Conservation (phyloP, 2,329 filamentous ascomycete species). For the Botrytis paeoniae region DNA sequence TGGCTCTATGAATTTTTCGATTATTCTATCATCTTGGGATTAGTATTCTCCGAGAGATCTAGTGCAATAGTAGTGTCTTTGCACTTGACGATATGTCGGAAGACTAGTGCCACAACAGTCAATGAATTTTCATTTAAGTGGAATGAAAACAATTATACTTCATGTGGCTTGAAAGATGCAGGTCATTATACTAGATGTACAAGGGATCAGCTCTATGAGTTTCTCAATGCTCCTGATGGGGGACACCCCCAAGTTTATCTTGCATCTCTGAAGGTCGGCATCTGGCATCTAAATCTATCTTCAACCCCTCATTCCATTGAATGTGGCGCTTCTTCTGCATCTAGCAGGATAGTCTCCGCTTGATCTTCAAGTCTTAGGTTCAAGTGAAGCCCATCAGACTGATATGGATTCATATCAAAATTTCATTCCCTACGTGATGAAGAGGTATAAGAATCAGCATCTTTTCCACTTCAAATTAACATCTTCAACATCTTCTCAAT, state of each 20-base stretch:
- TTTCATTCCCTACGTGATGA: background rate
- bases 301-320: slow-evolving; percentile 5
- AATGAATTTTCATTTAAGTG: background rate
- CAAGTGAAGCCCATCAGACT: background rate
- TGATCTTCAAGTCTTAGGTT: background rate
- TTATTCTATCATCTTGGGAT: background rate
- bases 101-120: background rate
- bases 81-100: background rate
- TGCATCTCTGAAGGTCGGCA: background rate
- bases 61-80: background rate
- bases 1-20: background rate
- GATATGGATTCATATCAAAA: background rate
- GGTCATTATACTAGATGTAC: background rate
- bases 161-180: background rate
- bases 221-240: background rate
- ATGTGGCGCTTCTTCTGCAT: background rate
- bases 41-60: background rate
- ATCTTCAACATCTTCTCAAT: background rate
- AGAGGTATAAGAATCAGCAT: slow-evolving; percentile 7
- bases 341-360: background rate
- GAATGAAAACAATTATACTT: background rate
- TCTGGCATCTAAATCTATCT: background rate
- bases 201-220: background rate
- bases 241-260: background rate
- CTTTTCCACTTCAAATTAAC: background rate